phyloP scores from a whole-genome alignment of 176 grass and related monocot species.

The Lolium perenne region DNA sequence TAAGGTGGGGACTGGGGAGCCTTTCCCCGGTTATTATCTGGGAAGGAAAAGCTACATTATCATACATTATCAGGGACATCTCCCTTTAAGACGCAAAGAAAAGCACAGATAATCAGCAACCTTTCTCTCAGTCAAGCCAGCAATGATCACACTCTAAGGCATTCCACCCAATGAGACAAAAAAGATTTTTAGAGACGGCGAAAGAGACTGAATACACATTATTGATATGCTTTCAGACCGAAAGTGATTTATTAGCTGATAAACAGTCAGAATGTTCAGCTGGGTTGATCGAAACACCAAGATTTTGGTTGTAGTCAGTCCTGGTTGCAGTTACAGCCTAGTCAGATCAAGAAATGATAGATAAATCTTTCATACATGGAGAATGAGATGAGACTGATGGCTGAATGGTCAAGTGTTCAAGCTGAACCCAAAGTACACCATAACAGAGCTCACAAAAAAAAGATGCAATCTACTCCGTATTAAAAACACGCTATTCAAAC shows the following conservation, averaged over 20 bases:
- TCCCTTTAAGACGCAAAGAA: constrained; percentile 41
- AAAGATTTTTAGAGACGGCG: neutral
- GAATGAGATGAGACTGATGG: neutral
- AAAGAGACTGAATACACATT: neutral
- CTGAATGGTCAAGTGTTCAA: neutral
- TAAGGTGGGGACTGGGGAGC: too few relatives aligned
- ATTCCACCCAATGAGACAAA: constrained; percentile 1
- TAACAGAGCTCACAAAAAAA: neutral
- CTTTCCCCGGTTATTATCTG: too few relatives aligned
- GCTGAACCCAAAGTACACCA: too few relatives aligned
- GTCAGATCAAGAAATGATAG: neutral
- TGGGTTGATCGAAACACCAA: neutral
- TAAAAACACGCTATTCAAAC: too few relatives aligned
- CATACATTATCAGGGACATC: neutral
- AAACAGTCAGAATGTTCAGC: neutral
- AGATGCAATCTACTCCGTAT: too few relatives aligned
- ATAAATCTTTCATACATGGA: neutral
- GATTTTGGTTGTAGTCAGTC: too few relatives aligned
- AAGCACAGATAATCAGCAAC: neutral
- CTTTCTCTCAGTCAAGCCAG: constrained; percentile 18
- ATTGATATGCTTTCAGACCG: neutral
- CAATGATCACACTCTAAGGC: constrained; percentile 13
- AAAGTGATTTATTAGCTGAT: neutral
- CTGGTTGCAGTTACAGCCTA: too few relatives aligned
- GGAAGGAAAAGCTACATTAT: neutral